Conservation (phyloP, 75 land plant species). For the Sequoiadendron giganteum region DNA sequence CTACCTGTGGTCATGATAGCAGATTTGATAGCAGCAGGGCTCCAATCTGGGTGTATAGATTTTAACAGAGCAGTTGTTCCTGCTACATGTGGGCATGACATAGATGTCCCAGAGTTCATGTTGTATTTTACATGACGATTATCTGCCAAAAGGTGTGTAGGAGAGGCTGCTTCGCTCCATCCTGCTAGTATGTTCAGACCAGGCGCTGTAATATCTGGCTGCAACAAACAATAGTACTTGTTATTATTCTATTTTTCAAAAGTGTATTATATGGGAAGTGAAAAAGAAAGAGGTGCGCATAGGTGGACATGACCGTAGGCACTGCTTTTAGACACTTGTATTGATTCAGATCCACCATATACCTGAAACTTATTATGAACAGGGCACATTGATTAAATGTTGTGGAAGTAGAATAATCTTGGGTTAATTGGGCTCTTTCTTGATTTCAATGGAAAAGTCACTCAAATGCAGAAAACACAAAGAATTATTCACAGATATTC, state of each 20-base stretch:
- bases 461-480: background rate
- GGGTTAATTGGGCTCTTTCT: too few relatives aligned
- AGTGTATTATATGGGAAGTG: too few relatives aligned
- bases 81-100: constrained; percentile 82
- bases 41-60: constrained; percentile 70
- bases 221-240: background rate
- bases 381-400: too few relatives aligned
- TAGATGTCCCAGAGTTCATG: constrained; percentile 83
- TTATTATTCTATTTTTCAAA: background rate
- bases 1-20: constrained; percentile 83
- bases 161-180: constrained; percentile 53
- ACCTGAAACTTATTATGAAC: too few relatives aligned
- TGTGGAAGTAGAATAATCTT: too few relatives aligned
- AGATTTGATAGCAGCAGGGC: constrained; percentile 73
- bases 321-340: background rate
- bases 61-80: constrained; percentile 60
- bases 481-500: too few relatives aligned
- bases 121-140: constrained; percentile 54
- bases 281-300: too few relatives aligned
- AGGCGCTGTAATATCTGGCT: constrained; percentile 78
- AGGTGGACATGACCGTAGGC: too few relatives aligned
- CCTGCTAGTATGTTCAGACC: constrained; percentile 85
- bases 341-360: too few relatives aligned
- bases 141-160: constrained; percentile 44
- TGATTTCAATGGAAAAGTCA: too few relatives aligned